Base-by-base conservation (phyloP, 805 yeast genomes). In the Cyberlindnera mycetangii region DNA sequence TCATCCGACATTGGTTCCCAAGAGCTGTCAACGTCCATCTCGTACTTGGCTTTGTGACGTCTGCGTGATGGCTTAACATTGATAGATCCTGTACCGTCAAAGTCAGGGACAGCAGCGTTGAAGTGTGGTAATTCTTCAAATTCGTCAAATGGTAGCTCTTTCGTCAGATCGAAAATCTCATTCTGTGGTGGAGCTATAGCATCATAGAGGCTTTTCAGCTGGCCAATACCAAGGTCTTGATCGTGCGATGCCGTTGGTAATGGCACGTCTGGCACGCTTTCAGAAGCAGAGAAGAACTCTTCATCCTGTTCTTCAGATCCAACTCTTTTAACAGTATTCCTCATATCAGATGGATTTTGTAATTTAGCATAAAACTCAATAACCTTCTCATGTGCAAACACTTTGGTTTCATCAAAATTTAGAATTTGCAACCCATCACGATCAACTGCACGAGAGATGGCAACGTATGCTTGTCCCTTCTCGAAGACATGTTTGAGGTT, bases 401-500 rank as follows among this genome's bases (percentile, higher is more conserved):
- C 87, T 57, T 78, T 81, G 1, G 61, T 57, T 27, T 73, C 75
- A 43, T 79, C 71, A 61, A 93, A 93, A 54, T 88, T 83, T 42
- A 79, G 63, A 2, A 93, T 86, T 56, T 89, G 96, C 21, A 93
- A 69, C 0, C 96, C 96, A 3, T 80, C 79, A 55, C 95, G 74
- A 18, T 85, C 76, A 1, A 83, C 85, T 1, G 97, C 98, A 63
- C 99, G 77, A 11, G 96, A 87, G 25, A 93, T 68, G 0, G 98
- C 99, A 24, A 93, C 99, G 60, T 93, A 93, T 0, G 96, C 95
- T 62, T 93, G 99, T 0, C 99, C 99, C 42, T 79, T 81, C 59
- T 90, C 98, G 64, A 92, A 92, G 1, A 85, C 80, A 44, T 73
- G 72, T 30, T 74, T 70, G 49, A 92, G 71, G 61, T 93, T 95